Evolutionary conservation across 495 filamentous ascomycete species (phyloP).

Genomic region (Neurospora sp.): DNA sequence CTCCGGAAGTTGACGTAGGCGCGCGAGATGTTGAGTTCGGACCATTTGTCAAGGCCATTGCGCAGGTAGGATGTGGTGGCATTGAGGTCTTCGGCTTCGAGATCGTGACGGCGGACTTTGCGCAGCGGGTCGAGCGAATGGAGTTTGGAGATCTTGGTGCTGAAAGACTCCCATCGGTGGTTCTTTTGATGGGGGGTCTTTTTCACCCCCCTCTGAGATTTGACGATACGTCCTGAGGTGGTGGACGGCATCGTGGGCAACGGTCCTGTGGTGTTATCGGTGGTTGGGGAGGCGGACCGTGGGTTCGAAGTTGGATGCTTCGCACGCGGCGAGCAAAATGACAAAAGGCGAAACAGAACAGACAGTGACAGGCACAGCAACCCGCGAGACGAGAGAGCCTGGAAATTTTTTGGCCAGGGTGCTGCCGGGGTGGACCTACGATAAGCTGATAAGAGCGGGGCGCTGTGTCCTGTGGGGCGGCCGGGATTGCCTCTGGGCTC

Average conservation of each 20-base stretch:
- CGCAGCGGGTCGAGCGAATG: slow-evolving; percentile 81
- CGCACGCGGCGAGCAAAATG: background rate
- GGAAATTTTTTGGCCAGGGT: slow-evolving; percentile 21
- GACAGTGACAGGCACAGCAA: background rate
- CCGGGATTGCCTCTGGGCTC: background rate
- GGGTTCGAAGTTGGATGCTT: slow-evolving; percentile 1
- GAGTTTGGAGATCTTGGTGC: slow-evolving; percentile 83
- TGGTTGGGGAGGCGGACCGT: background rate
- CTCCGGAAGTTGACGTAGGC: slow-evolving; percentile 64
- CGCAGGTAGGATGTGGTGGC: slow-evolving; percentile 70
- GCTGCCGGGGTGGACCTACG: slow-evolving; percentile 8
- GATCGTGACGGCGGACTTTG: slow-evolving; percentile 69
- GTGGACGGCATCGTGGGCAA: slow-evolving; percentile 38
- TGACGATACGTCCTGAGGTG: slow-evolving; percentile 53
- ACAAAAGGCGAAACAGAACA: background rate
- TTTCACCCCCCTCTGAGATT: slow-evolving; percentile 53
- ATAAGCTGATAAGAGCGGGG: slow-evolving; percentile 26
- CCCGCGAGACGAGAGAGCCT: background rate
- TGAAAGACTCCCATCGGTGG: slow-evolving; percentile 87
- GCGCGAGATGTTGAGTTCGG: slow-evolving; percentile 77
- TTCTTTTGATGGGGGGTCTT: slow-evolving; percentile 67
- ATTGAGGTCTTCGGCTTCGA: slow-evolving; percentile 62
- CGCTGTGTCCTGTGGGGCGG: background rate
- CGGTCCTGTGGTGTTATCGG: background rate
- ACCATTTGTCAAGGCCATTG: slow-evolving; percentile 75